phyloP scores from a whole-genome alignment of 1,284 basidiomycete species.

The Caloboletus inedulis region DNA sequence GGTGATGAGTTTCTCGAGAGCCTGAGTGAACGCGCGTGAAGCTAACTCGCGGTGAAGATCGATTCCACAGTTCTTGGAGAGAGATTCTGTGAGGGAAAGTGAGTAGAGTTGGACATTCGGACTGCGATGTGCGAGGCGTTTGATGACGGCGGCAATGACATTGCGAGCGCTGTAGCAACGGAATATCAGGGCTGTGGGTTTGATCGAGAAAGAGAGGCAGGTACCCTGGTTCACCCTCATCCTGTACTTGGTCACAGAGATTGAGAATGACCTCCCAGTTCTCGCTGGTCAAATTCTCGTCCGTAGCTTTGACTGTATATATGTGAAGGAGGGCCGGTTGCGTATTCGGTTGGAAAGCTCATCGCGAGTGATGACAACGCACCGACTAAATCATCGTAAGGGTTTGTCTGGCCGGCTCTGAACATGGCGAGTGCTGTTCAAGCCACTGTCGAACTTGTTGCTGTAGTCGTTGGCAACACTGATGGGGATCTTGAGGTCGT shows the following conservation, averaged over 20 bases:
- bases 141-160: constrained; percentile 83
- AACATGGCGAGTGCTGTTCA: constrained; percentile 49
- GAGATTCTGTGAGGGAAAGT: constrained; percentile 80
- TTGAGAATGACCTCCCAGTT: constrained; percentile 96
- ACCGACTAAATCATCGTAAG: constrained; percentile 95
- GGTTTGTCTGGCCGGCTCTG: constrained; percentile 61
- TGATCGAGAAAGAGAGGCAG: constrained; percentile 22
- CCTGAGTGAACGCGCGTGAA: constrained; percentile 86
- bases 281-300: constrained; percentile 91
- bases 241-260: constrained; percentile 94
- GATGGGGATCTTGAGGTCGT: constrained; percentile 2
- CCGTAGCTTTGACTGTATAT: constrained; percentile 80
- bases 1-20: constrained; percentile 79
- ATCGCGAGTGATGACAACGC: constrained; percentile 35
- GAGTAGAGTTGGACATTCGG: constrained; percentile 97
- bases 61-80: constrained; percentile 89
- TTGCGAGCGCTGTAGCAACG: constrained; percentile 68
- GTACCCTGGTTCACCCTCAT: constrained; percentile 83
- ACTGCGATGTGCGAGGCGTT: constrained; percentile 90
- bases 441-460: constrained; percentile 6
- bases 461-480: constrained; percentile 14
- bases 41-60: constrained; percentile 86
- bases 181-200: constrained; percentile 16
- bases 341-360: neutral
- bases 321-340: constrained; percentile 2